Evolutionary conservation across 441 rosid genomes (phyloP).

Genomic region (Dalechampia spathulata): DNA sequence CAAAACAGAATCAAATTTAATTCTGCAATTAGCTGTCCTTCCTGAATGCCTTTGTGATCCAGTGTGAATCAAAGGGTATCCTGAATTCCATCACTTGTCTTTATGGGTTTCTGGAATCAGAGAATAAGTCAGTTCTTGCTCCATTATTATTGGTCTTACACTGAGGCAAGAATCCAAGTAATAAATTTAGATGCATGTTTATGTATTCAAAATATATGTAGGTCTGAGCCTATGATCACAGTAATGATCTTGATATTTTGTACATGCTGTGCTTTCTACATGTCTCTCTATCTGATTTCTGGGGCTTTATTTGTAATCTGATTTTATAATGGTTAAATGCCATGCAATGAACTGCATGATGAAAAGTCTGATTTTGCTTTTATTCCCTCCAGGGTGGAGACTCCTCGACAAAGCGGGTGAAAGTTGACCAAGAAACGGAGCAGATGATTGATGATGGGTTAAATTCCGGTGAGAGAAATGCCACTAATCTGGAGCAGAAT

Average conservation of each 20-base stretch:
- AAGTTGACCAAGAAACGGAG: conserved; percentile 58
- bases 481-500: conserved; percentile 38
- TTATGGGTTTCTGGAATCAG: conserved; percentile 7
- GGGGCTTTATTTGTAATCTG: not conserved
- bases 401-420: conserved; percentile 58
- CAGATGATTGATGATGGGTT: conserved; percentile 24
- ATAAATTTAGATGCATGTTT: not conserved
- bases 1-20: conserved; percentile 3
- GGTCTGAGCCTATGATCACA: not conserved
- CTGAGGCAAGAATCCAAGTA: conserved; percentile 7
- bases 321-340: not conserved
- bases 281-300: not conserved
- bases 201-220: not conserved
- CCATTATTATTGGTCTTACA: conserved; percentile 1
- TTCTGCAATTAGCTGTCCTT: not conserved
- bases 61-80: not conserved
- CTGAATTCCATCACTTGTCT: not conserved
- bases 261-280: not conserved
- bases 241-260: not conserved
- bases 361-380: not conserved
- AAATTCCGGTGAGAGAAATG: conserved; percentile 40
- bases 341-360: conserved; percentile 7
- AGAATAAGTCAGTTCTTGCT: conserved; percentile 1
- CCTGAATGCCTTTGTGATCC: not conserved
- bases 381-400: conserved; percentile 58